Percentiles rank a stretch among this genome's conserved stretches.
These are phyloP conservation scores for Neonectria magnoliae DNA, from an alignment of 2,329 filamentous ascomycete genomes.

Conservation along the genomic window DNA sequence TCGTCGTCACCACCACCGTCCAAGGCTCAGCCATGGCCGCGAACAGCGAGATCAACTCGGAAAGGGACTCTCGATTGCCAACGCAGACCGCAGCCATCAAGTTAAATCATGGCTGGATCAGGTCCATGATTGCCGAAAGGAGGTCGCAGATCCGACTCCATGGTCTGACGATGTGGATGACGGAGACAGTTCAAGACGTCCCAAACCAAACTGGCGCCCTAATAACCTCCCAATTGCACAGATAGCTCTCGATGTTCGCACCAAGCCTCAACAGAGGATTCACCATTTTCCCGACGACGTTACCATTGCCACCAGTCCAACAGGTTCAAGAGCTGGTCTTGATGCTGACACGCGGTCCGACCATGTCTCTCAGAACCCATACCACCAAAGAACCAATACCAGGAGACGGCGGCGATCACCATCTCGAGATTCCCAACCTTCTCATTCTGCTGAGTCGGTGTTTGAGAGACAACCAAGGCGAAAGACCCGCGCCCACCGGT, in stretches of 20 bases:
- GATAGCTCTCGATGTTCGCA: background rate
- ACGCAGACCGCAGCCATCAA: background rate
- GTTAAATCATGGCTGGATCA: constrained; percentile 6
- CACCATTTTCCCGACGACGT: constrained; percentile 3
- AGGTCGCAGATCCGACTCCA: background rate
- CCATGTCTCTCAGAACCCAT: background rate
- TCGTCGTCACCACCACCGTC: background rate
- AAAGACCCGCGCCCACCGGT: constrained; percentile 66
- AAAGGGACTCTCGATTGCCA: no score
- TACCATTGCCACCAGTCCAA: constrained; percentile 4
- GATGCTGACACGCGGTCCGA: background rate
- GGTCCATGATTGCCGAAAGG: background rate
- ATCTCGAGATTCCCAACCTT: background rate
- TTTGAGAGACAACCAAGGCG: constrained; percentile 63
- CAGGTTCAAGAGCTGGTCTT: background rate
- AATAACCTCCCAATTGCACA: constrained; percentile 16
- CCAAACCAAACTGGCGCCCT: constrained; percentile 10
- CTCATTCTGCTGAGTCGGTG: constrained; percentile 2
- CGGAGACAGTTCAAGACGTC: background rate
- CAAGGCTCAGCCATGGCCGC: background rate
- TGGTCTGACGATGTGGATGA: background rate
- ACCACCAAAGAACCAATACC: constrained; percentile 20
- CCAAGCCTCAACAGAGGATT: background rate
- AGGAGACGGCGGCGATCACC: constrained; percentile 6
- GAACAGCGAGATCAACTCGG: background rate